Conservation (phyloP, 75 land plant species). For the Sequoiadendron giganteum region DNA sequence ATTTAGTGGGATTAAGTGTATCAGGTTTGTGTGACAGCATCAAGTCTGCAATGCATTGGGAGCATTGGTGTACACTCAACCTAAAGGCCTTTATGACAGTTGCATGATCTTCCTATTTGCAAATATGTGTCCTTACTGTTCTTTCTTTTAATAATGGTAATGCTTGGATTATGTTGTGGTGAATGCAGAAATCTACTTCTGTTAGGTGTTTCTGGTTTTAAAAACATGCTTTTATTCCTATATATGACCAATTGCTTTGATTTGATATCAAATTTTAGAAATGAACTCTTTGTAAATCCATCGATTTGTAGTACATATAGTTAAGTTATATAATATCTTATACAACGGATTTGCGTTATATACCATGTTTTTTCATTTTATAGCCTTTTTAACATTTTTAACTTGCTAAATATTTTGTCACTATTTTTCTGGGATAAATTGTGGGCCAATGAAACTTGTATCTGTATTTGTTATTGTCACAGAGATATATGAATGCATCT, state of each 20-base stretch:
- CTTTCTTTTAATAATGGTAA: background rate
- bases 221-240: background rate
- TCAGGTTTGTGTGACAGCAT: background rate
- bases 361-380: background rate
- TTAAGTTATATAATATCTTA: too few species aligned
- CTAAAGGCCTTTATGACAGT: background rate
- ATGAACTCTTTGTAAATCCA: background rate
- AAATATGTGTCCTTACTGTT: background rate
- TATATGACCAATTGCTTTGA: background rate
- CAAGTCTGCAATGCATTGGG: background rate
- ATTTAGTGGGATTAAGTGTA: background rate
- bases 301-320: too few species aligned
- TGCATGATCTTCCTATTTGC: background rate
- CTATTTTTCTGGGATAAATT: background rate
- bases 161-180: background rate
- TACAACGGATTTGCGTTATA: too few species aligned
- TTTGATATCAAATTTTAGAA: background rate
- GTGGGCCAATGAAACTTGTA: background rate
- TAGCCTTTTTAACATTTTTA: background rate
- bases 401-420: background rate
- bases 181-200: background rate
- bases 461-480: background rate
- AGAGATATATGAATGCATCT: background rate
- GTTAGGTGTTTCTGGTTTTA: background rate
- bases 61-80: background rate